phyloP scores from a whole-genome alignment of 2,329 filamentous ascomycete genomes.

The Ceratocystis smalleyi region DNA sequence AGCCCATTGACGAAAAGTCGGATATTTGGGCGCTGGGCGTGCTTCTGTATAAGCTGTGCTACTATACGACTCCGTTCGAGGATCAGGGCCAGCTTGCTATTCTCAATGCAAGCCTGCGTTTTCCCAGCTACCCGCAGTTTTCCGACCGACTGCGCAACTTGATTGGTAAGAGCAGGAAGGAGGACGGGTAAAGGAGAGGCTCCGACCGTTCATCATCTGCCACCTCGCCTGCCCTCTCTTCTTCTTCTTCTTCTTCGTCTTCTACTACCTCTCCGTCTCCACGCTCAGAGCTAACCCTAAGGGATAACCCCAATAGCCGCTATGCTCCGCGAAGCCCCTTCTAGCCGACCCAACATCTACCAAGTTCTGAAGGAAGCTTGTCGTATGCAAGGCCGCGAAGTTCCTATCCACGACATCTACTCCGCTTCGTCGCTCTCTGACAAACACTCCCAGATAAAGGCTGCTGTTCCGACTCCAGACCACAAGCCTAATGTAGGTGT shows the following conservation, averaged over 20 bases:
- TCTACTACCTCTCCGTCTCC: background rate
- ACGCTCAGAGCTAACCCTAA: constrained; percentile 6
- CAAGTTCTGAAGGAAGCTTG: constrained; percentile 79
- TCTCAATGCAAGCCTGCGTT: constrained; percentile 86
- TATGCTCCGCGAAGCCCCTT: constrained; percentile 77
- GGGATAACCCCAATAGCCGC: constrained; percentile 40
- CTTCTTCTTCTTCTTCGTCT: background rate
- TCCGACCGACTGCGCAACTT: constrained; percentile 79
- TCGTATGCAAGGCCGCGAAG: constrained; percentile 70
- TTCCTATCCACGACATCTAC: constrained; percentile 83
- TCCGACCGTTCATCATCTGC: background rate
- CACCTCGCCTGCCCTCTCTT: background rate
- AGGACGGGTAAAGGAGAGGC: too few species aligned
- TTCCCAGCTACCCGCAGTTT: constrained; percentile 73
- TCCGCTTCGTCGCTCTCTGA: constrained; percentile 48
- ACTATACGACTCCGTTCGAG: constrained; percentile 97
- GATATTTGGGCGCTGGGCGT: constrained; percentile 97
- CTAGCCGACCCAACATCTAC: constrained; percentile 76
- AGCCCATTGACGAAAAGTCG: constrained; percentile 94
- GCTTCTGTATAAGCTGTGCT: constrained; percentile 92
- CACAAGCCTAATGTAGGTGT: constrained; percentile 52
- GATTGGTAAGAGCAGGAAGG: constrained; percentile 45
- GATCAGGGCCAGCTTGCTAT: constrained; percentile 96
- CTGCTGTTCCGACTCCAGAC: constrained; percentile 38
- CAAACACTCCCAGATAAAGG: constrained; percentile 33